These are phyloP conservation scores for Oxalis stricta DNA, from an alignment of 441 rosid genomes.

Conservation along the genomic window DNA sequence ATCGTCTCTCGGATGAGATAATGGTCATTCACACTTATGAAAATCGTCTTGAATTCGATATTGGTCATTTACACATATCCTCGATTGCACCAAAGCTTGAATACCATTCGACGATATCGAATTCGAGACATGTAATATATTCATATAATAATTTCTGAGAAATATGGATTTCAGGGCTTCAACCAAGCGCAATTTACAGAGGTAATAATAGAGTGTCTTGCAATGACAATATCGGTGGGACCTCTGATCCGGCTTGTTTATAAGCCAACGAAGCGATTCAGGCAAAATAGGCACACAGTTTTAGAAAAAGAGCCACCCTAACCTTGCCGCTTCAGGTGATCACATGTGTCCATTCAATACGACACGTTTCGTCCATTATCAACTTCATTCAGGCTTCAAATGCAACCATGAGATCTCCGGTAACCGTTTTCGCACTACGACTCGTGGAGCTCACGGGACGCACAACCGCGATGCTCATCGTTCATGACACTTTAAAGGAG, in stretches of 20 bases:
- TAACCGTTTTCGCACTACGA: conserved; percentile 22
- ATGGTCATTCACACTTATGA: too few species aligned
- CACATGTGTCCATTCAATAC: conserved; percentile 23
- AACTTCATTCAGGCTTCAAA: conserved; percentile 21
- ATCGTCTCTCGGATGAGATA: too few species aligned
- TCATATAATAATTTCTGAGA: too few species aligned
- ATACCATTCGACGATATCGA: too few species aligned
- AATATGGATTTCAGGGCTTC: conserved; percentile 5
- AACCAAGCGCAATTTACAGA: conserved; percentile 12
- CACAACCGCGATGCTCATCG: conserved; percentile 19
- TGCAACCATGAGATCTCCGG: conserved; percentile 18
- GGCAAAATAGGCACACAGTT: conserved; percentile 22
- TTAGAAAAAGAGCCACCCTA: conserved; percentile 18
- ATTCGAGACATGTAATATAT: too few species aligned
- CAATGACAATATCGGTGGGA: conserved; percentile 16
- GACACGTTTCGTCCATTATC: conserved; percentile 28
- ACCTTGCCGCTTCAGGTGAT: conserved; percentile 23
- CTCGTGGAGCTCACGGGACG: conserved; percentile 24
- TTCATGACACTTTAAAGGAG: conserved; percentile 15
- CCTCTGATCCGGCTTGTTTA: conserved; percentile 13
- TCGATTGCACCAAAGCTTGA: too few species aligned
- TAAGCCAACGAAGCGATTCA: conserved; percentile 10
- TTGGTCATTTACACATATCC: too few species aligned
- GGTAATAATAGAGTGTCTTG: conserved; percentile 12
- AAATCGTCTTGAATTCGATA: too few species aligned